Base-by-base conservation (phyloP, 805 yeast genomes). In the Schwanniomyces occidentalis region DNA sequence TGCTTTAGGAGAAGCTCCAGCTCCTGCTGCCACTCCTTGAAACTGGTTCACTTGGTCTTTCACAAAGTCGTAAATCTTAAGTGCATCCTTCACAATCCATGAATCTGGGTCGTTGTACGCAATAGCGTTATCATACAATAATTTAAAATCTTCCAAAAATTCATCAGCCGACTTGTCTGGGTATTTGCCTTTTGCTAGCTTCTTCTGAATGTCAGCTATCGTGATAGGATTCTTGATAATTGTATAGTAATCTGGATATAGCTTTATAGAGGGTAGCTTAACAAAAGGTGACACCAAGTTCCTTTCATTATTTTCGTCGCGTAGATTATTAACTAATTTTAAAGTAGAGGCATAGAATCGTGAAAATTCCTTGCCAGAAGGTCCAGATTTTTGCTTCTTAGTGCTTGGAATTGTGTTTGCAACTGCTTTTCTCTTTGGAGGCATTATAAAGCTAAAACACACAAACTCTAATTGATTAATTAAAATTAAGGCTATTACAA, bases 31-130 rank as follows among this genome's bases (percentile, higher is more conserved):
- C 13, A 15, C 17, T 7, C 16, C 42, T 29, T 61, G 61, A 20
- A 54, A 62, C 34, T 69, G 67, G 15, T 61, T 49, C 2, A 70
- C 65, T 46, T 73, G 78, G 18, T 73, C 72, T 31, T 70, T 61
- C 9, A 84, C 86, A 48, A 73, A 76, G 16, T 76, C 72, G 31
- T 66, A 67, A 30, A 87, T 73, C 37, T 65, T 68, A 10, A 59
- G 54, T 2, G 95, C 82, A 54, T 84, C 85, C 27, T 65, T 66
- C 1, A 85, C 91, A 34, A 88, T 82, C 52, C 78, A 65, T 6
- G 71, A 64, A 13, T 55, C 63, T 2, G 71, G 66, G 41, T 63
- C 70, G 45, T 68, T 68, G 49, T 65, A 68, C 24, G 51, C 51
- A 25, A 52, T 51, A 7, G 74, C 73, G 41, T 68, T 68, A 38